phyloP scores from a whole-genome alignment of 1,284 basidiomycete species.

The Calocybe gambosa region DNA sequence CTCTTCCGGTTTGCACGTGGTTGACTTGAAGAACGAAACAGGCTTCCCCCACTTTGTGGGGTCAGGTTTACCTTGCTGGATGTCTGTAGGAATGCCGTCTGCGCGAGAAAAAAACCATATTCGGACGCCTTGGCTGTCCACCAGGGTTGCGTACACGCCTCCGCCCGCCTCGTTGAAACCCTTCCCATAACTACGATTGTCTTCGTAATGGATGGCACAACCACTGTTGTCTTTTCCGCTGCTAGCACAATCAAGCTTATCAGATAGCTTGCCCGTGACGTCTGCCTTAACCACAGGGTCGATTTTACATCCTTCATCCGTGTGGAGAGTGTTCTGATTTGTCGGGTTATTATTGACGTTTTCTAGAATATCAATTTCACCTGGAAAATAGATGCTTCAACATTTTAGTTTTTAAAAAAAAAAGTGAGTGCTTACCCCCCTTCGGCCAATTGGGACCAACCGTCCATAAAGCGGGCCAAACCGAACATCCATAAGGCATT shows the following conservation, averaged over 20 bases:
- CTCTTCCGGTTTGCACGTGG: conserved; percentile 31
- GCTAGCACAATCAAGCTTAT: conserved; percentile 31
- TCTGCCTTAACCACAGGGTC: not conserved
- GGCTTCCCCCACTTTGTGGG: conserved; percentile 54
- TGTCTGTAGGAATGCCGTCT: conserved; percentile 59
- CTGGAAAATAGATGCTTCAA: conserved; percentile 17
- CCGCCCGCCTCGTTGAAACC: conserved; percentile 66
- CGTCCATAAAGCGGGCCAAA: conserved; percentile 75
- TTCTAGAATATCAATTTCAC: conserved; percentile 72
- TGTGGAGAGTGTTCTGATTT: conserved; percentile 75
- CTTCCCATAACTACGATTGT: conserved; percentile 55
- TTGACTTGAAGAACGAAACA: conserved; percentile 48
- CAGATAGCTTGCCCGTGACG: not conserved
- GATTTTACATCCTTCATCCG: conserved; percentile 48
- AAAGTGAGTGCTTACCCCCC: conserved; percentile 33
- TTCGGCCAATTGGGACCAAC: conserved; percentile 65
- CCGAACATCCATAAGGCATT: conserved; percentile 75
- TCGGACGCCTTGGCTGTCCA: conserved; percentile 61
- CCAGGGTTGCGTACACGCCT: conserved; percentile 71
- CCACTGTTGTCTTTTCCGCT: conserved; percentile 48
- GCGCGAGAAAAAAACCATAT: conserved; percentile 73
- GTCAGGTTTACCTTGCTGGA: conserved; percentile 43
- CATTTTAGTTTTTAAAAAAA: not conserved
- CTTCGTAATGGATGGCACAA: conserved; percentile 56
- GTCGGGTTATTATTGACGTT: conserved; percentile 50